Base-by-base conservation (phyloP, 371 early-diverging fungal species). In the Mortierella polycephala region DNA sequence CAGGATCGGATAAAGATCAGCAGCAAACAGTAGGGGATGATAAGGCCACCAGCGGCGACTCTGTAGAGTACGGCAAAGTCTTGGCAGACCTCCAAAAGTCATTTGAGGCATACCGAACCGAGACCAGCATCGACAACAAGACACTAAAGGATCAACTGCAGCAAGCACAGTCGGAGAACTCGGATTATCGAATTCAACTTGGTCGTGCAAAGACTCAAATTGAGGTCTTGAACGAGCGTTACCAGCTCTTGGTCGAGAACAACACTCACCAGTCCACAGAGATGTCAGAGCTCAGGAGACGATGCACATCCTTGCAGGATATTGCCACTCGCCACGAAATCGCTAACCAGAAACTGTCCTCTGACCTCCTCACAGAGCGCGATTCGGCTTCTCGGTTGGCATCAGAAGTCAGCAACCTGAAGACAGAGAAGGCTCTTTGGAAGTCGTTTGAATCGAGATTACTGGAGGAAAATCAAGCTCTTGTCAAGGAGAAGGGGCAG, bases 61-160 rank as follows among this genome's bases (percentile, higher is more conserved):
- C 61, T 1, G 41, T 65, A 7, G 77, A 83, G 20, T 71, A 73
- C 46, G 66, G 68, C 21, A 62, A 53, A 14, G 60, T 81, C 16
- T 57, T 81, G 39, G 53, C 67, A 1, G 83, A 82, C 46, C 71
- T 83, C 30, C 85, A 88, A 75, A 72, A 74, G 60, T 85, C 88
- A 20, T 90, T 86, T 67, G 89, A 90, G 42, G 74, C 80, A 5
- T 90, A 86, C 77, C 83, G 86, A 55, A 82, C 62, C 46, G 89
- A 90, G 71, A 73, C 86, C 8, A 82, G 82, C 16, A 67, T 68
- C 18, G 89, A 90, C 57, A 84, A 73, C 42, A 72, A 82, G 41
- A 77, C 72, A 63, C 77, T 91, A 30, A 86, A 87, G 66, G 79
- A 68, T 23, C 84, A 89, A 37, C 63, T 83, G 16, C 64, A 72